Evolutionary conservation across 208 protist genomes (phyloP).

Genomic region (Tritrichomonas foetus): DNA sequence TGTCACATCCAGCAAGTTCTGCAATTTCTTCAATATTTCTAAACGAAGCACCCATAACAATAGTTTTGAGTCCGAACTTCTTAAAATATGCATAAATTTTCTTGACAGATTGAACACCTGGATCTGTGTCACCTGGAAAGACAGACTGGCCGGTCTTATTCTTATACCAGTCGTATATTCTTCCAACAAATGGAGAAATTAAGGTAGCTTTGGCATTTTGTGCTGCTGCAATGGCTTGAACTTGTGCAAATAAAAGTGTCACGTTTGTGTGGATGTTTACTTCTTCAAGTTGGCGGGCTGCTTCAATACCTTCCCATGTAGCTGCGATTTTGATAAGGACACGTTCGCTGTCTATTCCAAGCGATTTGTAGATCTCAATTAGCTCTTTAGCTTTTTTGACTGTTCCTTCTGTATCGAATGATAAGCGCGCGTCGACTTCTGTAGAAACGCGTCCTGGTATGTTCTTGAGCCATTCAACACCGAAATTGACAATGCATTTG

Average conservation of each 20-base stretch:
- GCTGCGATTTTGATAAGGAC: conserved; percentile 59
- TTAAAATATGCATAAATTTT: conserved; percentile 57
- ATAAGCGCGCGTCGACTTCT: conserved; percentile 53
- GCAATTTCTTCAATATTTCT: conserved; percentile 55
- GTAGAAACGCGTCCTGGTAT: conserved; percentile 53
- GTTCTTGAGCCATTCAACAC: conserved; percentile 50
- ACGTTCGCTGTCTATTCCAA: conserved; percentile 46
- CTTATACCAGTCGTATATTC: conserved; percentile 58
- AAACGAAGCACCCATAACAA: conserved; percentile 51
- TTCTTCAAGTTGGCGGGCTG: conserved; percentile 47
- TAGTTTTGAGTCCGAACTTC: conserved; percentile 55
- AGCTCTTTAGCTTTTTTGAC: conserved; percentile 52
- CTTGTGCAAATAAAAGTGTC: conserved; percentile 57
- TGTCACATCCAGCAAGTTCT: conserved; percentile 56
- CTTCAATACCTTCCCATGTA: conserved; percentile 61
- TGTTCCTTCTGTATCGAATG: conserved; percentile 53
- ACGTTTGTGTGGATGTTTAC: conserved; percentile 59
- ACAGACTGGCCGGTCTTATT: background rate
- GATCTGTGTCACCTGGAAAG: conserved; percentile 48
- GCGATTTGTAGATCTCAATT: conserved; percentile 56
- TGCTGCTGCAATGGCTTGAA: conserved; percentile 54
- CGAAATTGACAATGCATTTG: conserved; percentile 58
- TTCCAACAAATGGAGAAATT: conserved; percentile 58
- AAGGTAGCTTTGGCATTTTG: conserved; percentile 47
- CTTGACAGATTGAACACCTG: conserved; percentile 51